Base-by-base conservation (phyloP, 2,329 filamentous ascomycete genomes). In the Thelonectria rubi region DNA sequence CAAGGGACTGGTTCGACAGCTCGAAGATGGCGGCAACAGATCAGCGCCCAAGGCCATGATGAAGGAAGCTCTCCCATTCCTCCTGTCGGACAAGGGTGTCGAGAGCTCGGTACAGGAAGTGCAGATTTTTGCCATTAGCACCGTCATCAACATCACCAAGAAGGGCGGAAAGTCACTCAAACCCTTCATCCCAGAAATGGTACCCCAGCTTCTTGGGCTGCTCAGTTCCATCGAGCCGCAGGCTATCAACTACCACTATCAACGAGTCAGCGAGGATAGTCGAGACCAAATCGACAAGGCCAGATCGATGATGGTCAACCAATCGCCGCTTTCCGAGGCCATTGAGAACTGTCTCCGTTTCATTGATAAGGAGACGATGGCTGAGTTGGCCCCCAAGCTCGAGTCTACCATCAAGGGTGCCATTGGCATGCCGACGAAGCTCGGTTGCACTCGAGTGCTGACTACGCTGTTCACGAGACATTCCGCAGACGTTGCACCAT, bases 371-470 rank as follows among this genome's bases (percentile, higher is more conserved):
- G 79, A 82, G 5, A 89, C 91, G n/a, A 94, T 97, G 87, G 84
- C 84, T 47, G 83, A 88, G 18, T 82, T 97, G 10, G 88, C 89
- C 37, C 88, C 89, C 2, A 86, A 82, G 46, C 83, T 99, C 0
- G 90, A 95, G 74, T 84, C 85, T 30, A 89, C 91, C 0, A 92
- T 98, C 77, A 95, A 94, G 74, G 88, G 86, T 24, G 92, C 94
- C 1, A 88, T 99, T 39, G 94, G 94, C 1, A 88, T 98, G 78
- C 94, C 94, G 2, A 96, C 93, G 0, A 98, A 98, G 79, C 91
- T 98, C 49, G 95, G 93, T 39, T 96, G 93, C 72, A 91, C 91
- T 65, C 88, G 93, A 57, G 89, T 97, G 2, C 83, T 99, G 32
- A 91, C 92, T 8, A 94, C 92, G 1, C 83, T 99, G 8, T 91